Conservation (phyloP, 495 filamentous ascomycete genomes). For the Penicillium alfredii region DNA sequence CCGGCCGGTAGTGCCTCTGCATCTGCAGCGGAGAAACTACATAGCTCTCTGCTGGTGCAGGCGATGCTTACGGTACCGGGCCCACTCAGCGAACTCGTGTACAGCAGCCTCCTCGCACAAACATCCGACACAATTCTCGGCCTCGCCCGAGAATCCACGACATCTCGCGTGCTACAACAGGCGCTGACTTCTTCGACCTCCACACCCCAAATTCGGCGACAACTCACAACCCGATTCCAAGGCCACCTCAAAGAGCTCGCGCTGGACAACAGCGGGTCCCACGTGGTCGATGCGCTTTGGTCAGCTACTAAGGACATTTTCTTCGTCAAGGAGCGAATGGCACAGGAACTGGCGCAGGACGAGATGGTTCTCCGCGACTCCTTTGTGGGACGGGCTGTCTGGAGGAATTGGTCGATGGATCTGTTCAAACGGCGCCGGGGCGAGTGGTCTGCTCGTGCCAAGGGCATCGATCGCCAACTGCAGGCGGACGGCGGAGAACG, state of each 20-base stretch:
- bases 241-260: constrained; percentile 60
- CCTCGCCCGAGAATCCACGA: constrained; percentile 54
- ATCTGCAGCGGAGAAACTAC: constrained; percentile 45
- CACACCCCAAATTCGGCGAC: constrained; percentile 53
- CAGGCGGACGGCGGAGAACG: constrained; percentile 21
- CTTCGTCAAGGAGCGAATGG: constrained; percentile 62
- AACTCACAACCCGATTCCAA: constrained; percentile 54
- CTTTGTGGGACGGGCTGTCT: constrained; percentile 72
- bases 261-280: constrained; percentile 63
- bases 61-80: constrained; percentile 56
- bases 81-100: constrained; percentile 50
- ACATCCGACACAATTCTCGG: constrained; percentile 34
- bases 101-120: constrained; percentile 47
- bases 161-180: constrained; percentile 65
- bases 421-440: constrained; percentile 62
- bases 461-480: constrained; percentile 34
- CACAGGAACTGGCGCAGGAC: constrained; percentile 53
- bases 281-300: constrained; percentile 76
- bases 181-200: constrained; percentile 55
- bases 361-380: constrained; percentile 67
- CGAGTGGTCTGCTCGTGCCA: constrained; percentile 68
- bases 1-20: constrained; percentile 14
- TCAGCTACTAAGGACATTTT: constrained; percentile 56
- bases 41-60: constrained; percentile 62
- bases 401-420: constrained; percentile 91